These are phyloP conservation scores for Sordariomycetes sp. DNA, from an alignment of 2,329 filamentous ascomycete genomes.

Conservation along the genomic window DNA sequence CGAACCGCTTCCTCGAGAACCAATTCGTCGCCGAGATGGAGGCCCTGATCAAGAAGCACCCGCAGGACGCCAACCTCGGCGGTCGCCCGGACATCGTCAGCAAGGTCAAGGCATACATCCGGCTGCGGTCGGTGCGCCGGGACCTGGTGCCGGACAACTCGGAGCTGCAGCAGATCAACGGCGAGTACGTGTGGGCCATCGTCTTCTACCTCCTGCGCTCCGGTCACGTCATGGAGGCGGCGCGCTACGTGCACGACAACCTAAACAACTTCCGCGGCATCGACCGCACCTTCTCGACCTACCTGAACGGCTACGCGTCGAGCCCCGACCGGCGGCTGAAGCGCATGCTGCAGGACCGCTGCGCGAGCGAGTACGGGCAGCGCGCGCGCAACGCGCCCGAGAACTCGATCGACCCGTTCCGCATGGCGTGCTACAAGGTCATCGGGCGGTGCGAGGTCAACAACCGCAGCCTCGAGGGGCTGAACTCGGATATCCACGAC, in stretches of 20 bases:
- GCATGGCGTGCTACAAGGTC: constrained; percentile 96
- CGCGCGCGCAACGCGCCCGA: constrained; percentile 75
- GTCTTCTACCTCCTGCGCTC: constrained; percentile 85
- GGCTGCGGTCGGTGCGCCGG: constrained; percentile 67
- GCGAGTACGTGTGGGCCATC: constrained; percentile 86
- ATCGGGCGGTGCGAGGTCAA: constrained; percentile 68
- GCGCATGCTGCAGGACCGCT: constrained; percentile 72
- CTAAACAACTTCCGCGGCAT: constrained; percentile 76
- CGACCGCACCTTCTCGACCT: constrained; percentile 81
- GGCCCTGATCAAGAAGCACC: constrained; percentile 67
- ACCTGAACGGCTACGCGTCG: constrained; percentile 74
- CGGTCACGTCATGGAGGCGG: constrained; percentile 75
- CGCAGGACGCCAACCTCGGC: constrained; percentile 79
- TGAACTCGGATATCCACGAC: constrained; percentile 57
- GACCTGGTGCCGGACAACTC: constrained; percentile 75
- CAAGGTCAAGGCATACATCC: constrained; percentile 87
- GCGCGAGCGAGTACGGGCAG: constrained; percentile 82
- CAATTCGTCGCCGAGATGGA: constrained; percentile 74
- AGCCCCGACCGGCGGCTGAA: constrained; percentile 68
- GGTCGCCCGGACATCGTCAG: constrained; percentile 80
- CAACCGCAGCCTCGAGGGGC: constrained; percentile 52
- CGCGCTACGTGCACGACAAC: constrained; percentile 74
- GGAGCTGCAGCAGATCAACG: constrained; percentile 67
- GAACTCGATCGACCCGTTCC: constrained; percentile 84
- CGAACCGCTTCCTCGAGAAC: constrained; percentile 69